Base-by-base conservation (phyloP, 1,284 basidiomycete species). In the Tremellales sp. region DNA sequence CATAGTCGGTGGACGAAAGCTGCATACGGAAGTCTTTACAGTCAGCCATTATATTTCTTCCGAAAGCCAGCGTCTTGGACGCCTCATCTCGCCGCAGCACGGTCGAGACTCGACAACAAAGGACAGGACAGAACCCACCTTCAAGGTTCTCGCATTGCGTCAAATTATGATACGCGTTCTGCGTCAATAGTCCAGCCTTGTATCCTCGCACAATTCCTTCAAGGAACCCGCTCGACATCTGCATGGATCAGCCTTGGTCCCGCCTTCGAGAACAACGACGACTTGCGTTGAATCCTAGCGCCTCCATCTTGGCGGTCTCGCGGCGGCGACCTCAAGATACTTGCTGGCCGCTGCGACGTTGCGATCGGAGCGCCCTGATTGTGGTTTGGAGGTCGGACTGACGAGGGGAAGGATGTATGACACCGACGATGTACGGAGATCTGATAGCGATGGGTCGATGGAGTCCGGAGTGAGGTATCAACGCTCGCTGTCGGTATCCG, bases 141-240 rank as follows among this genome's bases (percentile, higher is more conserved):
- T 98, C 96, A 41, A 98, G 82, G 36, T 84, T 92, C 76, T 99
- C 96, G 81, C 96, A 98, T 76, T 98, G 96, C 3, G 89, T 89
- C 68, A 99, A 77, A 75, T 92, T 97, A 68, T 85, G 81, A 75
- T 97, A 99, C 72, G 96, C 89, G 60, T 78, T 81, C 68, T 89
- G 86, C 42, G 84, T 86, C 48, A 99, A 82, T 56, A 97, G 84
- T 22, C 90, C 91, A 42, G 87, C 84, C 75, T 91, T 93, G 82
- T 94, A 97, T 3, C 96, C 96, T 61, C 96, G 80, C 13, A 97
- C 84, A 40, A 97, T 85, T 29, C 87, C 96, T 73, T 98, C 92
- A 50, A 96, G 79, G 72, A 87, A 96, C 1, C 92, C 92, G 51
- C 74, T 76, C 52, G 86, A 80, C 54, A 86, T 84, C 90, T 92